Percentiles rank a stretch among this genome's conserved stretches.
Evolutionary conservation across 176 grass and related monocot genomes (phyloP).

Genomic region (Chrysopogon serrulatus): DNA sequence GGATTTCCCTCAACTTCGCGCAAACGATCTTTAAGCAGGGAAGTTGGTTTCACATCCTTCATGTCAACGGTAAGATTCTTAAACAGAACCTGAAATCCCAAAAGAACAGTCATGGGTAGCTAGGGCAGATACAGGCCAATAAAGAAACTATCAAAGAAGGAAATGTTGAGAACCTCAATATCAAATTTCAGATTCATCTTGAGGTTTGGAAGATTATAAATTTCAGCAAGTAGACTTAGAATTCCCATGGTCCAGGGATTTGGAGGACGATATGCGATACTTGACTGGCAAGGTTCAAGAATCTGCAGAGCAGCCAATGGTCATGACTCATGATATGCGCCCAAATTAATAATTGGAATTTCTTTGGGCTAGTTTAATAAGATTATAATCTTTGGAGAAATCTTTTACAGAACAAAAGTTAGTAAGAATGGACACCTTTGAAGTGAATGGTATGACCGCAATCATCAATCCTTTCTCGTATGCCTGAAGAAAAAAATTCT

Average conservation of each 20-base stretch:
- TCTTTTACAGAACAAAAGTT: neutral
- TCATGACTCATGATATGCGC: neutral
- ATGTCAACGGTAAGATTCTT: constrained; percentile 81
- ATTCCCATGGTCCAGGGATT: constrained; percentile 95
- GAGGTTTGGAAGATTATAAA: constrained; percentile 86
- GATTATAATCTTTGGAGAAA: neutral
- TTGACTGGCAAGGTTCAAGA: constrained; percentile 83
- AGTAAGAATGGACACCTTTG: constrained; percentile 52
- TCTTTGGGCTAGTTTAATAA: neutral
- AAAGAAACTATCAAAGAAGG: neutral
- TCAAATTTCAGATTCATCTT: constrained; percentile 98
- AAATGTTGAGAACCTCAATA: constrained; percentile 58
- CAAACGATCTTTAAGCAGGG: constrained; percentile 59
- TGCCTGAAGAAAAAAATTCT: constrained; percentile 50
- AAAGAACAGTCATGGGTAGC: constrained; percentile 11
- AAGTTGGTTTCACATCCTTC: constrained; percentile 86
- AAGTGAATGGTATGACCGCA: constrained; percentile 88
- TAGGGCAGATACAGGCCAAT: constrained; percentile 4
- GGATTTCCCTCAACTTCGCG: constrained; percentile 86
- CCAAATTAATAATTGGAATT: neutral
- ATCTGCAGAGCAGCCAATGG: constrained; percentile 44
- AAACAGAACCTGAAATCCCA: constrained; percentile 66
- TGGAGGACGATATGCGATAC: constrained; percentile 80
- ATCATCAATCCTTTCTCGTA: constrained; percentile 89
- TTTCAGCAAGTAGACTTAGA: constrained; percentile 79